phyloP scores from a whole-genome alignment of 225 moss, liverwort and hornwort species.

The Sphagnum contortum region DNA sequence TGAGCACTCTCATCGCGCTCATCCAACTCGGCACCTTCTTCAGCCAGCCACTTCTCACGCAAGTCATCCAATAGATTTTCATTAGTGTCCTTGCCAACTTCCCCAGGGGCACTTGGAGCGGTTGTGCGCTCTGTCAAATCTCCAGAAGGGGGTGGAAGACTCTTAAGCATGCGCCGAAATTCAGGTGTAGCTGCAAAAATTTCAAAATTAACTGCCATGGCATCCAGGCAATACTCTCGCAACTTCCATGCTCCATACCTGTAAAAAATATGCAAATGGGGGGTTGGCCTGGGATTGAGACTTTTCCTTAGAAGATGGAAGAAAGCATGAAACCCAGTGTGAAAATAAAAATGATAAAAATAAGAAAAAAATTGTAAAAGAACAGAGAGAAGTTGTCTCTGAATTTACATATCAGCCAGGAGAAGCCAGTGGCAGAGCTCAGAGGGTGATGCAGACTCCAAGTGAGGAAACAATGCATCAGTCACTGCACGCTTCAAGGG shows the following conservation, averaged over 20 bases:
- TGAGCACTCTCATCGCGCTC: constrained; percentile 75
- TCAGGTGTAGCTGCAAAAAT: constrained; percentile 54
- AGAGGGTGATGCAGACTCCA: constrained; percentile 62
- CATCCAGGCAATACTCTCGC: constrained; percentile 81
- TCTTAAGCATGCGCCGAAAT: constrained; percentile 62
- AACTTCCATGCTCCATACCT: constrained; percentile 92
- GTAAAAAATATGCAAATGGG: background rate
- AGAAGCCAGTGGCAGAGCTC: constrained; percentile 86
- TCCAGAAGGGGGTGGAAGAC: constrained; percentile 80
- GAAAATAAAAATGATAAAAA: background rate
- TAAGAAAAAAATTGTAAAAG: background rate
- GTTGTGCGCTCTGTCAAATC: constrained; percentile 64
- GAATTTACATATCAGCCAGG: constrained; percentile 73
- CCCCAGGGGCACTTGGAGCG: constrained; percentile 73
- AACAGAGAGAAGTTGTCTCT: background rate
- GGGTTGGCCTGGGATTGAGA: too few relatives aligned
- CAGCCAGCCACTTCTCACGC: constrained; percentile 88
- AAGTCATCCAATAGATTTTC: constrained; percentile 76
- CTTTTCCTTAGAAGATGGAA: too few relatives aligned
- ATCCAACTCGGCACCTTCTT: constrained; percentile 80
- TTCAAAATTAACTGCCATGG: constrained; percentile 84
- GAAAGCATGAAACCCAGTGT: too few relatives aligned
- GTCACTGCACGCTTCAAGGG: constrained; percentile 78
- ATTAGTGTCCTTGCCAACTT: constrained; percentile 34
- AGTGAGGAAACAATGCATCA: constrained; percentile 72